Evolutionary conservation across 2,329 filamentous ascomycete species (phyloP), one percentile per base, ranked within the genome.

Genomic region (Fusarium sulawesiense): DNA sequence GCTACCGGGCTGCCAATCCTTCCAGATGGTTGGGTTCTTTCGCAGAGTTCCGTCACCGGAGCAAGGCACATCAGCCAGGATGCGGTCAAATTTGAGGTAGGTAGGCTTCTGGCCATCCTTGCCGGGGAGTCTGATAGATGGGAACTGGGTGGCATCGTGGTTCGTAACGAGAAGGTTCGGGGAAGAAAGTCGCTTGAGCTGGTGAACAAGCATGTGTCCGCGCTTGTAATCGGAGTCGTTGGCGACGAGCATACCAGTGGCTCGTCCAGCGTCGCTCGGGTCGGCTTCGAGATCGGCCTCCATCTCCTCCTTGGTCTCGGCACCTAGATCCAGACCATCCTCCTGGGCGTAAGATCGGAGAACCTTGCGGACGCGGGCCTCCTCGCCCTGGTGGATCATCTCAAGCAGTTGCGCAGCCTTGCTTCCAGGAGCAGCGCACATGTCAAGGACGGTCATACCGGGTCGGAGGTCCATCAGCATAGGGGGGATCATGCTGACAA

Each of bases 401-500:
- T 99, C 96, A 68, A 98, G 89, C 60, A 99, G 83, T 83, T 99
- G 96, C 6, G 94, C 93, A 14, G 96, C 94, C 85, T 99, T 99
- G 85, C 95, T 98, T 64, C 96, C 96, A 2, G 96, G 96, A 1
- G 96, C 96, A 64, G 96, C 96, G 81, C 96, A 99, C 84, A 99
- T 91, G 80, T 99, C 96, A 74, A 99, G 83, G 12, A 98, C 94
- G 3, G 91, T 92, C 91, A 98, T 97, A 56, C 94, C 93, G 7
- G 96, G 94, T 73, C 89, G 89, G 53, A 98, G 86, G 76, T 98
- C 94, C 85, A 99, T 92, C 75, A 98, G 86, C 74, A 98, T 87
- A 27, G 96, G 96, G 27, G 96, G 96, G 68, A 99, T 98, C 96
- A 99, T 99, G 84, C 93, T 97, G 76, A 99, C 96, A 46, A 97